Base-by-base conservation (phyloP, 2,329 filamentous ascomycete species). In the Pseudogymnoascus sp. region DNA sequence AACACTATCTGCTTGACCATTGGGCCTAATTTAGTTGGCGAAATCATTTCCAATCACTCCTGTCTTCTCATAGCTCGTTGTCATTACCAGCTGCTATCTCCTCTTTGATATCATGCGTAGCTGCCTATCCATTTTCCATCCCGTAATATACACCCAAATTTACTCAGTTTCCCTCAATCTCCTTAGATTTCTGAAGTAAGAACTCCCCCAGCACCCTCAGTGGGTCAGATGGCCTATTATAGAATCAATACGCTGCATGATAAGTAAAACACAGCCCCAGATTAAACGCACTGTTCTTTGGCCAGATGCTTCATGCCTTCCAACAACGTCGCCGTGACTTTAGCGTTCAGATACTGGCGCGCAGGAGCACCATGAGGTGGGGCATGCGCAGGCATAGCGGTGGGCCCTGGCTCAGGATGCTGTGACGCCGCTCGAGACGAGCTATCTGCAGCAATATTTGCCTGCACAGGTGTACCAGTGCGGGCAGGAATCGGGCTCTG, bases 231-330 rank as follows among this genome's bases (percentile, higher is more conserved):
- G 89, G 89, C 67, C 89, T 84, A 63, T 42, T 42, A 40, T 6
- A 40, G 21, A 18, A 11, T 56, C 28, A 56, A 36, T 34, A 56
- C 1, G n/a, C 12, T 59, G 28, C 46, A 23, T 12, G 25, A 14
- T 34, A 40, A 21, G 18, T 34, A 14, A 12, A 21, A 18, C 16
- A 23, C 34, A 21, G 59, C 36, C 21, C n/a, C 31, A 25, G 59
- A 38, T 6, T 18, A 18, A 34, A 42, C 87, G 71, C 75, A 91
- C 88, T 88, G 84, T 43, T 91, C 86, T 68, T 84, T 86, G 3
- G 87, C 87, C 65, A 92, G 73, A 62, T 82, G 75, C 77, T 91
- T 91, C 87, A 92, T 89, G 23, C 88, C 89, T 69, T 91, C 88
- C 40, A 91, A 76, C 64, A 92, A 71, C 25, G 83, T 81, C 0